Conservation (phyloP, 208 protist species). For the Wallacemonas rigidus region DNA sequence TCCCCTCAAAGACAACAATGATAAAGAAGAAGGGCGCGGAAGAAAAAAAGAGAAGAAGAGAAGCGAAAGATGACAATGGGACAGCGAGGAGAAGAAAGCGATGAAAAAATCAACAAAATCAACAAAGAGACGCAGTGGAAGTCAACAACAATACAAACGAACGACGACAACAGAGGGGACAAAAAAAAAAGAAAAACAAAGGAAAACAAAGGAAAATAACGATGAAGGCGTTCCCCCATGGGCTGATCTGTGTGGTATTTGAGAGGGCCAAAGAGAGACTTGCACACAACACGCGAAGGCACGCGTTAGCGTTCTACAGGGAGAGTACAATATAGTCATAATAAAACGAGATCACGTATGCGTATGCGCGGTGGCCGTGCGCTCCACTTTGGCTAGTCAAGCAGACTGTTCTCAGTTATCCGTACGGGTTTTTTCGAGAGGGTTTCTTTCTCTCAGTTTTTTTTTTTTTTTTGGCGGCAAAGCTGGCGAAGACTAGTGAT, state of each 20-base stretch:
- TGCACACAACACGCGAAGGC: too few species aligned
- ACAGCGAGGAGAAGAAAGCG: not conserved
- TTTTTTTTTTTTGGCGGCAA: not conserved
- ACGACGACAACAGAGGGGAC: slow-evolving; percentile 5
- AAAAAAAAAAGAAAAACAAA: slow-evolving; percentile 19
- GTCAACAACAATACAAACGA: not conserved
- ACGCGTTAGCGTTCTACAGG: too few species aligned
- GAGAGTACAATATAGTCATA: too few species aligned
- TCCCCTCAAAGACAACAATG: not conserved
- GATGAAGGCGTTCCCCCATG: slow-evolving; percentile 10
- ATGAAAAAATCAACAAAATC: not conserved
- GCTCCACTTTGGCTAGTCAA: too few species aligned
- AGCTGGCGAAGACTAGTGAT: not conserved
- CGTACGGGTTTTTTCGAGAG: too few species aligned
- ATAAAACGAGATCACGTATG: too few species aligned
- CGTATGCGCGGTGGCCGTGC: too few species aligned
- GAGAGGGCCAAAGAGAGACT: too few species aligned
- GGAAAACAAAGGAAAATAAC: slow-evolving; percentile 16
- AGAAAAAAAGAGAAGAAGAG: slow-evolving; percentile 4
- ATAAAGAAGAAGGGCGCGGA: not conserved
- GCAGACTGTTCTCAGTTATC: too few species aligned
- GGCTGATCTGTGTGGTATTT: too few species aligned
- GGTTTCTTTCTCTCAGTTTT: slow-evolving; percentile 1
- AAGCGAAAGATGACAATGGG: not conserved
- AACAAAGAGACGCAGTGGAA: not conserved